phyloP scores from a whole-genome alignment of 805 yeast genomes.

The Debaryomyces castellii region DNA sequence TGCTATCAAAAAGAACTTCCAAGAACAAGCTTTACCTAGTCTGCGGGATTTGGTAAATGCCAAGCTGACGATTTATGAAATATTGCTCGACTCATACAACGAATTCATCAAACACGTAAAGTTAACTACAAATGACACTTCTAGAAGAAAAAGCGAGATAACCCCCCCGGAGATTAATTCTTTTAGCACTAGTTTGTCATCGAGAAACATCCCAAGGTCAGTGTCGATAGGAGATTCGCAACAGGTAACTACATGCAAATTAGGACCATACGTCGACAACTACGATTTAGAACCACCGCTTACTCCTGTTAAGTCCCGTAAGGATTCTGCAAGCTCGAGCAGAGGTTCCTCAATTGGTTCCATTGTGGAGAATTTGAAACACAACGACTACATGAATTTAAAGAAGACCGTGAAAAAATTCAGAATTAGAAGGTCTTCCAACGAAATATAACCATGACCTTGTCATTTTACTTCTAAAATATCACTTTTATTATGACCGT shows the following conservation, averaged over 20 bases:
- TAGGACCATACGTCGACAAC: constrained; percentile 1
- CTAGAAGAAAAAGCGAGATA: constrained; percentile 14
- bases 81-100: constrained; percentile 30
- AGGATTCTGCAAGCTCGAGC: constrained; percentile 6
- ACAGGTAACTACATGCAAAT: background rate
- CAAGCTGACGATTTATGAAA: constrained; percentile 23
- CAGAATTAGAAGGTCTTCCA: constrained; percentile 28
- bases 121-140: background rate
- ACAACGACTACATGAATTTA: constrained; percentile 24
- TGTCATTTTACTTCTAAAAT: background rate
- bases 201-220: constrained; percentile 2
- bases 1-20: constrained; percentile 17
- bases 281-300: background rate
- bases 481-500: background rate
- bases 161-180: constrained; percentile 5
- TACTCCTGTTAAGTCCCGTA: constrained; percentile 2
- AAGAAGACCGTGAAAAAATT: constrained; percentile 29
- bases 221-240: background rate
- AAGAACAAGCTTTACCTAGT: constrained; percentile 19
- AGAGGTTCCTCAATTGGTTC: constrained; percentile 35
- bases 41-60: constrained; percentile 12
- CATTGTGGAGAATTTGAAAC: constrained; percentile 27
- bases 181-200: background rate
- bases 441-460: constrained; percentile 10
- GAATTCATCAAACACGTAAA: constrained; percentile 24